A percentile compares a stretch with the other conserved stretches of the same genome.
phyloP scores from a whole-genome alignment of 2,329 filamentous ascomycete genomes.

The Juglanconis juglandina region DNA sequence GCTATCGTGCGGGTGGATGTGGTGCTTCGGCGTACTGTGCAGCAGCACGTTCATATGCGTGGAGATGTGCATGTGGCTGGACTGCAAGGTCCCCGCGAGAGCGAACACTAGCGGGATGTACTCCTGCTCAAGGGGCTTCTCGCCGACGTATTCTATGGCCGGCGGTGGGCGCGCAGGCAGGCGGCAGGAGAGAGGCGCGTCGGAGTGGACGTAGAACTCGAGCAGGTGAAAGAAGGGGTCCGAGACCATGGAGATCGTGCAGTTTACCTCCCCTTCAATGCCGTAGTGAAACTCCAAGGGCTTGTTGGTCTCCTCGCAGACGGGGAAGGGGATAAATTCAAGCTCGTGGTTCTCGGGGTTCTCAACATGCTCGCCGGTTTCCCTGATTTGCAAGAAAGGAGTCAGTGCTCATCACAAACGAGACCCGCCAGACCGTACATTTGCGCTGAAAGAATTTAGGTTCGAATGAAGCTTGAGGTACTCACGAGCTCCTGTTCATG shows the following conservation, averaged over 20 bases:
- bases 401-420: background rate
- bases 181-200: slow-evolving; percentile 88
- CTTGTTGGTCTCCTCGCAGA: slow-evolving; percentile 80
- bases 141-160: slow-evolving; percentile 53
- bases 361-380: slow-evolving; percentile 86
- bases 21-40: slow-evolving; percentile 64
- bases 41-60: slow-evolving; percentile 87
- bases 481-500: slow-evolving; percentile 70
- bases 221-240: slow-evolving; percentile 84
- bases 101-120: slow-evolving; percentile 87
- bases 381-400: slow-evolving; percentile 46
- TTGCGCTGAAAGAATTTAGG: too few species aligned
- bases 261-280: slow-evolving; percentile 75
- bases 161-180: slow-evolving; percentile 71
- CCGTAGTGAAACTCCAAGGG: slow-evolving; percentile 87
- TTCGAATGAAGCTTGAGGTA: slow-evolving; percentile 18
- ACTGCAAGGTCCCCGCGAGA: slow-evolving; percentile 81
- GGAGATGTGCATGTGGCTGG: slow-evolving; percentile 84
- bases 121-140: slow-evolving; percentile 47
- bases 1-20: slow-evolving; percentile 60
- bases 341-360: slow-evolving; percentile 71
- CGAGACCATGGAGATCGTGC: slow-evolving; percentile 72
- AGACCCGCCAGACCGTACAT: too few species aligned
- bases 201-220: slow-evolving; percentile 97
- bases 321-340: slow-evolving; percentile 86